Evolutionary conservation across 192 early-diverging fungal genomes (phyloP), one percentile per base, ranked within the genome.

Genomic region (Dimargaris xerosporica): DNA sequence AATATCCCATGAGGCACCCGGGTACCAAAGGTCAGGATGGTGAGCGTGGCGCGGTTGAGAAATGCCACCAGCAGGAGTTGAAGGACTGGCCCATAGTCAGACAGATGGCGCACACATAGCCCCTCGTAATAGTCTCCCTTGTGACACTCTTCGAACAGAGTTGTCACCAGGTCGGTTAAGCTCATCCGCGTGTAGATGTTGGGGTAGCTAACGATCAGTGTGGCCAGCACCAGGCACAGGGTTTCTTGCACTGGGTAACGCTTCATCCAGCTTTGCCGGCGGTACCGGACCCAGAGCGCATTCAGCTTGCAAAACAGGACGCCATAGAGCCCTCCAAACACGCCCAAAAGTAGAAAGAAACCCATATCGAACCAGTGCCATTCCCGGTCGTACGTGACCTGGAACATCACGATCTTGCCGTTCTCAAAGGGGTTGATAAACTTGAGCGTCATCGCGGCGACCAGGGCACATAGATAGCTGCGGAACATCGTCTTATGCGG

Each of bases 61-160:
- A 80, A 67, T 0, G 75, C 71, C n/a, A 70, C 44, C 5, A 60
- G 61, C 25, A 82, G 67, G 51, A 82, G 68, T 41, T 61, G 59
- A 10, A 82, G 47, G 26, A 76, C 61, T 0, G 67, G 71, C 62
- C 58, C 11, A 48, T 76, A 76, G 43, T 70, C 69, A 5, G 62
- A 75, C 64, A 62, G 71, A 65, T 39, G 67, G 67, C 15, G 68
- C 64, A 77, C 67, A 63, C 87, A 90, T 17, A 90, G 71, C 9
- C 85, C 80, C 61, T 78, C 74, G 61, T 87, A 83, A 44, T 70
- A 56, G 17, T 80, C 74, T 26, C 73, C 77, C 25, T 73, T 72
- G 12, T 78, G 78, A 60, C 95, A 98, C 64, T 96, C 95, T 30
- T 85, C 82, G 69, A 98, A 97, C 51, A 98, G 77, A 62, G 82